These are phyloP conservation scores for Strobilomyces dryophilus DNA, from an alignment of 768 basidiomycete genomes.

Conservation along the genomic window DNA sequence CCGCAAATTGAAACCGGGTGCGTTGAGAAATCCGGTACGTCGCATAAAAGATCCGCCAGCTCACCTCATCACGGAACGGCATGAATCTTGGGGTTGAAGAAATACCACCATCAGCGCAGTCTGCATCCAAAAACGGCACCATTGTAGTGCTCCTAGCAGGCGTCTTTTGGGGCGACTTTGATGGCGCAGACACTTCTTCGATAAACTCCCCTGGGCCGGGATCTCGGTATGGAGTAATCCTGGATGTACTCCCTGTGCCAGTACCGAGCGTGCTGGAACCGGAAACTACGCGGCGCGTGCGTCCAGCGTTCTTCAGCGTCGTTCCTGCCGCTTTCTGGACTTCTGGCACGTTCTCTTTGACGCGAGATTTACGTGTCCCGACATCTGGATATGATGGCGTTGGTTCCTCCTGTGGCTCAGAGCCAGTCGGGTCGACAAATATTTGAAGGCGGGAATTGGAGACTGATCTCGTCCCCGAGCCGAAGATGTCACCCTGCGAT, in stretches of 20 bases:
- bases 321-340: conserved; percentile 65
- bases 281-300: conserved; percentile 49
- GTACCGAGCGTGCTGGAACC: conserved; percentile 17
- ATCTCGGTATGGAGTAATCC: conserved; percentile 65
- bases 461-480: conserved; percentile 32
- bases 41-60: conserved; percentile 16
- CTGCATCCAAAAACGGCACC: conserved; percentile 39
- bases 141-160: conserved; percentile 33
- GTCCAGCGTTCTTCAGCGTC: conserved; percentile 60
- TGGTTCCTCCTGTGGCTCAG: conserved; percentile 41
- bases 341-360: conserved; percentile 77
- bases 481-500: conserved; percentile 27
- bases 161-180: conserved; percentile 32
- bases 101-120: conserved; percentile 18
- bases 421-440: conserved; percentile 67
- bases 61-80: conserved; percentile 72
- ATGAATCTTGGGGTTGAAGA: conserved; percentile 57
- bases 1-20: not conserved
- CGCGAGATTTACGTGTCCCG: conserved; percentile 70
- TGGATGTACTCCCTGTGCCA: conserved; percentile 38
- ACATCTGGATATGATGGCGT: conserved; percentile 62
- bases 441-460: conserved; percentile 62
- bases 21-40: conserved; percentile 8
- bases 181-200: conserved; percentile 24
- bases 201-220: conserved; percentile 41